Base-by-base conservation (phyloP, 495 filamentous ascomycete species). In the Hyaloscypha finlandica region DNA sequence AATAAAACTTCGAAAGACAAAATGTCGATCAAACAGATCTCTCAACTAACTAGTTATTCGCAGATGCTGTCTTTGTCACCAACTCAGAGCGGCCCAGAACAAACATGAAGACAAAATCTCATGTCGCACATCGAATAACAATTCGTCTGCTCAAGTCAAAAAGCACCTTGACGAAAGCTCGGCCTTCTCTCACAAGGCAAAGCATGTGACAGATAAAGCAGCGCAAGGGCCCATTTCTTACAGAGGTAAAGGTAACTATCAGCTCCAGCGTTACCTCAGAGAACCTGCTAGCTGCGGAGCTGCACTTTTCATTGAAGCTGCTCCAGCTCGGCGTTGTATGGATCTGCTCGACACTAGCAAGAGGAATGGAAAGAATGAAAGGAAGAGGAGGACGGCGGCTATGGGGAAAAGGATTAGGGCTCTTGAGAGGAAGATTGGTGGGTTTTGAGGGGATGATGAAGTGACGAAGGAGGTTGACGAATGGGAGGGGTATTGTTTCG, bases 241-340 rank as follows among this genome's bases (percentile, higher is more conserved):
- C 29, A 61, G 39, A 61, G 33, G 20, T 5, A 61, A 45, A 8
- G 59, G 37, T 20, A 61, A 5, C 59, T 61, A 61, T 22, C 59
- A 61, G n/a, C 31, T 61, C 59, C 32, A 61, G 33, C 59, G 59
- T 45, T 61, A 42, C 33, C 59, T 61, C 59, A 61, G 48, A 61
- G 59, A 61, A 42, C 59, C 59, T 61, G 33, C 59, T 61, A 35
- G 59, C 39, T 61, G n/a, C 37, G 33, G 37, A 22, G 59, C 31
- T 61, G 6, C 31, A 30, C 59, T 61, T 61, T 39, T 42, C 20
- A 48, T 61, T 11, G 59, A 37, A 39, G 59, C 59, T 61, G 32
- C 59, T 61, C 19, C 59, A 3, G 1, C 35, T 29, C n/a, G 19
- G 32, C 4, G 59, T 45, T 35, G 33, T 61, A 25, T 61, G 59